phyloP scores from a whole-genome alignment of 305 asterid genomes.

The Coffea humblotiana region DNA sequence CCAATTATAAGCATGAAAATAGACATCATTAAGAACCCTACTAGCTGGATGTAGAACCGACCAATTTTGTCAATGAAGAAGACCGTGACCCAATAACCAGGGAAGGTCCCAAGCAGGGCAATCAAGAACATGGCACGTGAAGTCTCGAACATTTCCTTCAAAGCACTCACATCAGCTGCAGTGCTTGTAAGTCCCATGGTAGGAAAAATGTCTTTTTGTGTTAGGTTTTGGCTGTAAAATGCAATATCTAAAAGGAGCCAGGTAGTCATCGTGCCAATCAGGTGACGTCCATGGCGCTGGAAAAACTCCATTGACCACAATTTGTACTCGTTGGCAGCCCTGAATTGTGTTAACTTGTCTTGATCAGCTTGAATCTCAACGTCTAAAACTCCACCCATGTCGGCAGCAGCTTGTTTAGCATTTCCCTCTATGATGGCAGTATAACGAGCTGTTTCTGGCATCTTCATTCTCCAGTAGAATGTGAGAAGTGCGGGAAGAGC shows the following conservation, averaged over 20 bases:
- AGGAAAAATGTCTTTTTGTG: constrained; percentile 64
- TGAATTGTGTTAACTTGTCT: constrained; percentile 47
- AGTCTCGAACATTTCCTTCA: constrained; percentile 55
- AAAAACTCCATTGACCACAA: constrained; percentile 47
- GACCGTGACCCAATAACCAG: constrained; percentile 64
- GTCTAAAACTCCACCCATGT: constrained; percentile 61
- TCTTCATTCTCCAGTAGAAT: constrained; percentile 68
- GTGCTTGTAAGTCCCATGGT: constrained; percentile 44
- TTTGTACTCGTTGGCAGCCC: constrained; percentile 42
- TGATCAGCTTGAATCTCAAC: constrained; percentile 54
- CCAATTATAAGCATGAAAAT: constrained; percentile 56
- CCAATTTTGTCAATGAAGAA: constrained; percentile 57
- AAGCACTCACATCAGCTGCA: constrained; percentile 34
- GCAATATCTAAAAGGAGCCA: constrained; percentile 64
- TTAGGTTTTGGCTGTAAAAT: constrained; percentile 58
- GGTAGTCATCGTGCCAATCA: constrained; percentile 51
- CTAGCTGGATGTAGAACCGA: constrained; percentile 49
- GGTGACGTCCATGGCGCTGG: constrained; percentile 46
- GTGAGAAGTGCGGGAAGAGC: constrained; percentile 57
- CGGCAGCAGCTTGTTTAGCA: constrained; percentile 59
- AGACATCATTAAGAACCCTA: constrained; percentile 71
- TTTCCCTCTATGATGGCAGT: constrained; percentile 67
- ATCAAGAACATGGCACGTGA: constrained; percentile 62
- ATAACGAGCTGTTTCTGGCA: constrained; percentile 77
- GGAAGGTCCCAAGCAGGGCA: constrained; percentile 57